A percentile compares a stretch with the other conserved stretches of the same genome.
Evolutionary conservation across 805 yeast genomes (phyloP).

Genomic region (Hanseniaspora thailandica): DNA sequence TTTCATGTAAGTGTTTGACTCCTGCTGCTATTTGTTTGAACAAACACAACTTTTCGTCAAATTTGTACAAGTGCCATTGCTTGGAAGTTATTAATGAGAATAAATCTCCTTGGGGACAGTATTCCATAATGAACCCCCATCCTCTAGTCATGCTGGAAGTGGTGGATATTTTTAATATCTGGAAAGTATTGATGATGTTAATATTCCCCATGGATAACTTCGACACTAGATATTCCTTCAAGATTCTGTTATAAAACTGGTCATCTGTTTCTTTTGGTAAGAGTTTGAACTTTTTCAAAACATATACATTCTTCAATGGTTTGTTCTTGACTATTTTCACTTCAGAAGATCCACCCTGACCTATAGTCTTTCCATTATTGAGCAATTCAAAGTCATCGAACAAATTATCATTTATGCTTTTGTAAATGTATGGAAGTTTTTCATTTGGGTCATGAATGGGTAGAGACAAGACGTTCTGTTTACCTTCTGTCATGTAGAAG

Average conservation of each 20-base stretch:
- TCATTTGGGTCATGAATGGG: constrained; percentile 60
- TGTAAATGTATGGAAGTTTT: constrained; percentile 43
- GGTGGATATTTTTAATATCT: constrained; percentile 46
- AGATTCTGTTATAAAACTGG: constrained; percentile 52
- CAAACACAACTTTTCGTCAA: constrained; percentile 47
- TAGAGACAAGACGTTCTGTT: constrained; percentile 41
- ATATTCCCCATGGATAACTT: constrained; percentile 42
- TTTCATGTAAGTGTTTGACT: constrained; percentile 47
- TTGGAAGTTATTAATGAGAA: constrained; percentile 43
- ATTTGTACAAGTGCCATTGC: constrained; percentile 46
- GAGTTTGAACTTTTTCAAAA: constrained; percentile 53
- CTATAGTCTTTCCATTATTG: constrained; percentile 37
- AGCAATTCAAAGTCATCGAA: constrained; percentile 44
- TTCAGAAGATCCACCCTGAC: constrained; percentile 62
- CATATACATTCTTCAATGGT: constrained; percentile 37
- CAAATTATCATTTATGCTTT: constrained; percentile 38
- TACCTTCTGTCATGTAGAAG: constrained; percentile 30
- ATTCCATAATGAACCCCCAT: constrained; percentile 67
- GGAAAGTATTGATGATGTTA: constrained; percentile 49
- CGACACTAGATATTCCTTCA: constrained; percentile 53
- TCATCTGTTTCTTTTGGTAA: constrained; percentile 51
- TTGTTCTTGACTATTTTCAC: constrained; percentile 37
- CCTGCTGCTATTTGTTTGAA: constrained; percentile 61
- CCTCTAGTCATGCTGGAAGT: constrained; percentile 45
- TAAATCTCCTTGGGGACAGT: constrained; percentile 51